Percentiles rank a stretch among this genome's conserved stretches.
Evolutionary conservation across 1,284 basidiomycete genomes (phyloP).

Genomic region (Ganoderma boninense): DNA sequence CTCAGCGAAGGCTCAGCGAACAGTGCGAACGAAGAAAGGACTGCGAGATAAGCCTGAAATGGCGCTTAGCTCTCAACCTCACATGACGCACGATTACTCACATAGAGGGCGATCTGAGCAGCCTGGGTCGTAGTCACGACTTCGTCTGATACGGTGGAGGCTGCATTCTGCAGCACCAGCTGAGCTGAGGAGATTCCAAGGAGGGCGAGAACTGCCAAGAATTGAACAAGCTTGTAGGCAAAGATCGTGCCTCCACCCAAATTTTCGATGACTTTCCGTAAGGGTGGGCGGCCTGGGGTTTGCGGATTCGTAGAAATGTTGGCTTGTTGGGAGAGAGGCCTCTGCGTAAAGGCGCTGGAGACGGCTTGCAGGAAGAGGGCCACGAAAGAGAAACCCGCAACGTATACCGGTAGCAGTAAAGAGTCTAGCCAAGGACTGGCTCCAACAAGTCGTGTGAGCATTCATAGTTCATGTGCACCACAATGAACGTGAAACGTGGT

Average conservation of each 20-base stretch:
- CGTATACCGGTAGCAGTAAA: slow-evolving; percentile 17
- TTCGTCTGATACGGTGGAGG: not conserved
- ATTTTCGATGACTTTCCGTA: slow-evolving; percentile 4
- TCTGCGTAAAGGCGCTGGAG: not conserved
- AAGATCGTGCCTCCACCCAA: slow-evolving; percentile 35
- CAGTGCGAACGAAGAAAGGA: slow-evolving; percentile 5
- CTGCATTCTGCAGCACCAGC: not conserved
- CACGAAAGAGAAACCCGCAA: slow-evolving; percentile 11
- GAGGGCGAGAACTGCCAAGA: slow-evolving; percentile 23
- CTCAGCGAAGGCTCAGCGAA: not conserved
- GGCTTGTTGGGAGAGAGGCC: not conserved
- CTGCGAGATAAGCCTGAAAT: slow-evolving; percentile 20
- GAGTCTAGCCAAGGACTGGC: slow-evolving; percentile 22
- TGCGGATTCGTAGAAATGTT: not conserved
- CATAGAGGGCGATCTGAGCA: slow-evolving; percentile 14
- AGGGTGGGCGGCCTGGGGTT: slow-evolving; percentile 24
- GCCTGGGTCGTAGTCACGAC: not conserved
- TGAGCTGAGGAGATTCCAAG: slow-evolving; percentile 16
- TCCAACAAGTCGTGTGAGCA: slow-evolving; percentile 10
- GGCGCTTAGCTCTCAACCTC: not conserved
- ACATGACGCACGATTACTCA: not conserved
- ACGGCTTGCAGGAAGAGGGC: not conserved
- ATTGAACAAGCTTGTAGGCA: slow-evolving; percentile 34
- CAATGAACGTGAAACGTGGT: not conserved
- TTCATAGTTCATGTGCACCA: not conserved